phyloP scores from a whole-genome alignment of 2,329 filamentous ascomycete species.

The Talaromyces rugulosus region DNA sequence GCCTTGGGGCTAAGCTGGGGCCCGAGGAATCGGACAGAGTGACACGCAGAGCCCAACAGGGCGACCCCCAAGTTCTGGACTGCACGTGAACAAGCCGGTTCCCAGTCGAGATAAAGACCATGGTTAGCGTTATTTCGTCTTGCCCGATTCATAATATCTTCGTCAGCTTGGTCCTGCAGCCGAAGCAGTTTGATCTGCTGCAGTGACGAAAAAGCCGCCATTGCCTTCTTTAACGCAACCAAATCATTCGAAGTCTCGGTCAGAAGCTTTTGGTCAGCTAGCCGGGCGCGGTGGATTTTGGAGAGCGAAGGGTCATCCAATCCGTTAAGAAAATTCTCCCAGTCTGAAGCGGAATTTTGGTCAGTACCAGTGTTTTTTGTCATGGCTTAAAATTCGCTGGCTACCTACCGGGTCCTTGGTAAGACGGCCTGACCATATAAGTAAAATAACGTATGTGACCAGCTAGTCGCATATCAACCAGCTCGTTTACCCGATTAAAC shows the following conservation, averaged over 20 bases:
- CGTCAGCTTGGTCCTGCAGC: conserved; percentile 57
- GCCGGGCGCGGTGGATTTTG: conserved; percentile 26
- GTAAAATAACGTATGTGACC: conserved; percentile 35
- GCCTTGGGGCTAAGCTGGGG: conserved; percentile 61
- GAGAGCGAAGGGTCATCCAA: conserved; percentile 19
- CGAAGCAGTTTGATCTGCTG: conserved; percentile 63
- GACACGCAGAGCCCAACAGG: conserved; percentile 52
- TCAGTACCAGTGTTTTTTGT: neutral
- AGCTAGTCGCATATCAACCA: conserved; percentile 33
- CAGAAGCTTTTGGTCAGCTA: conserved; percentile 42
- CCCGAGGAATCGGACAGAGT: conserved; percentile 57
- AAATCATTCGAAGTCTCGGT: conserved; percentile 50
- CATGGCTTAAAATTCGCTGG: neutral
- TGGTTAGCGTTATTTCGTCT: conserved; percentile 44
- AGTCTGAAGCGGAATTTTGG: conserved; percentile 20
- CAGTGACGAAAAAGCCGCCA: conserved; percentile 56
- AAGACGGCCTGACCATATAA: conserved; percentile 39
- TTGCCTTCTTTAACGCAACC: conserved; percentile 50
- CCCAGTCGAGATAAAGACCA: conserved; percentile 55
- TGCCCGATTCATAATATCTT: conserved; percentile 50
- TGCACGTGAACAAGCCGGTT: conserved; percentile 59
- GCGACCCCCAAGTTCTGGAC: conserved; percentile 56
- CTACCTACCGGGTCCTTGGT: conserved; percentile 33
- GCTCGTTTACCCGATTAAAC: conserved; percentile 30
- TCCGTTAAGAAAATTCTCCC: conserved; percentile 22